Conservation (phyloP, 768 basidiomycete species). For the Trametopsis cervina region DNA sequence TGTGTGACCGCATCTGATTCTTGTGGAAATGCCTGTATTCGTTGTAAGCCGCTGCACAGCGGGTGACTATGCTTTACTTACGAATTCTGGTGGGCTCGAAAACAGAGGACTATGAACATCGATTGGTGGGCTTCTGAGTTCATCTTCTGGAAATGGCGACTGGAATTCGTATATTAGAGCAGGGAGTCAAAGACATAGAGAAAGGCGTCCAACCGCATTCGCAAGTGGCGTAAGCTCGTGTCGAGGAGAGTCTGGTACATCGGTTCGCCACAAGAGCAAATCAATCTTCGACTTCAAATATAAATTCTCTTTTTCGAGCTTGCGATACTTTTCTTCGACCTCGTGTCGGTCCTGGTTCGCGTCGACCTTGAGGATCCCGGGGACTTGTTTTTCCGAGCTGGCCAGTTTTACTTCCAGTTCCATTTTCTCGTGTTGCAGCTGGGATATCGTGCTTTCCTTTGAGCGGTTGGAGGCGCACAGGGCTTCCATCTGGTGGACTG, state of each 20-base stretch:
- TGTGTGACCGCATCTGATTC: constrained; percentile 33
- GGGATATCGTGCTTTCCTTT: constrained; percentile 46
- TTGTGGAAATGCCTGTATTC: neutral
- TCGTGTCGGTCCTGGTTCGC: neutral
- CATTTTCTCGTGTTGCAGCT: constrained; percentile 32
- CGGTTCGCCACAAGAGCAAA: neutral
- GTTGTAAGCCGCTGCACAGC: neutral
- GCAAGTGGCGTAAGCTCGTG: neutral
- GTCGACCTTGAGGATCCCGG: neutral
- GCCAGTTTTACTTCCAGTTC: constrained; percentile 25
- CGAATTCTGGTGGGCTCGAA: neutral
- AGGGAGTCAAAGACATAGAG: neutral
- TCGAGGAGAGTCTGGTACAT: neutral
- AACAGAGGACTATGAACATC: constrained; percentile 7
- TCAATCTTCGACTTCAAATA: neutral
- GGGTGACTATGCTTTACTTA: neutral
- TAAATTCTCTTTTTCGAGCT: neutral
- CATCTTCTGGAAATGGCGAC: neutral
- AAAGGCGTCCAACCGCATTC: too few relatives aligned
- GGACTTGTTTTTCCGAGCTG: neutral
- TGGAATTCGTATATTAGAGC: neutral
- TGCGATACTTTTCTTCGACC: neutral
- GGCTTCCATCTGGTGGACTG: constrained; percentile 48
- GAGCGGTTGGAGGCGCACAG: constrained; percentile 56
- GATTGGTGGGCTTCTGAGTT: constrained; percentile 17